Conservation (phyloP, 345 rosid genomes). For the Cardiospermum halicacabum region DNA sequence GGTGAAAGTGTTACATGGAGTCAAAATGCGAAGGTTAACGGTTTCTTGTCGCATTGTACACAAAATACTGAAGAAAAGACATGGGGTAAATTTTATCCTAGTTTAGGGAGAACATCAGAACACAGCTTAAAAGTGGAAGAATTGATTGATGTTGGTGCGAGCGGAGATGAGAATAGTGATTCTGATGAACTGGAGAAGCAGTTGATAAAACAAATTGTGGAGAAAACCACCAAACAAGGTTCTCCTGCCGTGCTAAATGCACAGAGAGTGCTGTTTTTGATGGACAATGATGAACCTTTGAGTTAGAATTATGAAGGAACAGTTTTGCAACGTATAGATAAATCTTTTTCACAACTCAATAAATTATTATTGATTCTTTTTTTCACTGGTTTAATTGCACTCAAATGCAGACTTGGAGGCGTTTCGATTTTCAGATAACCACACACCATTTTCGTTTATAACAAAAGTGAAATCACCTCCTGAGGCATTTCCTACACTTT, state of each 20-base stretch:
- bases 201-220: conserved; percentile 76
- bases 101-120: conserved; percentile 9
- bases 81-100: conserved; percentile 6
- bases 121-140: conserved; percentile 21
- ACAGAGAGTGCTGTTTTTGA: conserved; percentile 48
- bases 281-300: conserved; percentile 34
- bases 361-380: too few relatives aligned
- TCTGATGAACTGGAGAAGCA: conserved; percentile 58
- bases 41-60: conserved; percentile 4
- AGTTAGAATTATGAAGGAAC: neutral
- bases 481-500: too few relatives aligned
- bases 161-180: conserved; percentile 48
- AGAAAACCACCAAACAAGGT: conserved; percentile 75
- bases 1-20: conserved; percentile 27
- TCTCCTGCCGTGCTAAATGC: conserved; percentile 70
- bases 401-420: too few relatives aligned
- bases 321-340: conserved; percentile 20
- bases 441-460: too few relatives aligned
- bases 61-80: neutral
- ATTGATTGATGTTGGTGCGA: conserved; percentile 28
- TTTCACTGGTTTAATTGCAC: too few relatives aligned
- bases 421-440: too few relatives aligned
- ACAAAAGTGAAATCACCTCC: too few relatives aligned
- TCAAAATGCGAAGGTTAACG: conserved; percentile 13
- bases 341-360: neutral